A percentile compares a stretch with the other conserved stretches of the same genome.
Conservation (phyloP, 306 rosid genomes). For the Vigna reflexopilosa region DNA sequence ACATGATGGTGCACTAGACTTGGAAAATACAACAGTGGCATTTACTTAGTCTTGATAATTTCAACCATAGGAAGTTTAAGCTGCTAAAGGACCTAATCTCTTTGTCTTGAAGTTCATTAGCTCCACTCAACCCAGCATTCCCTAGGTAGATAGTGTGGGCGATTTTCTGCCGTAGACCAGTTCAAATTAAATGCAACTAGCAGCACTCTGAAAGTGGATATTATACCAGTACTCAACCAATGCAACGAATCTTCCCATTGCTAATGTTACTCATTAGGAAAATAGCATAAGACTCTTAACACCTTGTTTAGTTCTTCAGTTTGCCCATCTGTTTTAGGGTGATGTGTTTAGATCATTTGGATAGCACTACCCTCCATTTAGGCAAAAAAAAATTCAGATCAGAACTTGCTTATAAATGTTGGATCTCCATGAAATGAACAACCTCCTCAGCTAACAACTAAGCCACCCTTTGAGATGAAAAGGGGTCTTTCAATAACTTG, state of each 20-base stretch:
- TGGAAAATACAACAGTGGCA: neutral
- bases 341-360: neutral
- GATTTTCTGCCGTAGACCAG: neutral
- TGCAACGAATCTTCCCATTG: neutral
- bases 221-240: neutral
- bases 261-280: neutral
- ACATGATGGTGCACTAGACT: neutral
- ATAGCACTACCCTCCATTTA: neutral
- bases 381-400: neutral
- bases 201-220: neutral
- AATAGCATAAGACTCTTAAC: neutral
- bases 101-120: neutral
- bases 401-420: neutral
- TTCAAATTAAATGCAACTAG: neutral
- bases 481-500: neutral
- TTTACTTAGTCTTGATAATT: neutral
- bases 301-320: neutral
- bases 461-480: neutral
- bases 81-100: neutral
- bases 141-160: neutral
- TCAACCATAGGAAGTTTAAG: no score
- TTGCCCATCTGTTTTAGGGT: neutral
- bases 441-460: neutral
- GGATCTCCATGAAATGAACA: neutral
- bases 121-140: conserved; percentile 9